These are phyloP conservation scores for Ceratocystiopsis sp. DNA, from an alignment of 2,329 filamentous ascomycete genomes.

Conservation along the genomic window DNA sequence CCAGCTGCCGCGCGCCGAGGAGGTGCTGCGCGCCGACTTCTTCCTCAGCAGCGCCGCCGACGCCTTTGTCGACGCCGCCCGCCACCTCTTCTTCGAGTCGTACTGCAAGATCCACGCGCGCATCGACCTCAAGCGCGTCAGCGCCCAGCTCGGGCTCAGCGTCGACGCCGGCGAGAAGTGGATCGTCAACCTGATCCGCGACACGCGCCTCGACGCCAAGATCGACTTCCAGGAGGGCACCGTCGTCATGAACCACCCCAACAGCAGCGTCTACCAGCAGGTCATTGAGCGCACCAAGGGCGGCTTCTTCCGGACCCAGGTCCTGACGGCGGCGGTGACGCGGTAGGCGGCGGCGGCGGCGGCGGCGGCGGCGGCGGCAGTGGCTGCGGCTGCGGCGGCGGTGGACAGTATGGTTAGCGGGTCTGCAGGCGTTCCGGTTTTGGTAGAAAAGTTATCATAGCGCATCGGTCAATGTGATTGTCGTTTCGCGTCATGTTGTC, in stretches of 20 bases:
- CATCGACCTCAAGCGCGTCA: constrained; percentile 96
- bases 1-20: constrained; percentile 72
- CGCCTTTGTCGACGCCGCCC: constrained; percentile 79
- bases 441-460: no score
- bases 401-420: no score
- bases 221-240: constrained; percentile 98
- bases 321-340: constrained; percentile 54
- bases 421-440: no score
- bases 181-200: constrained; percentile 98
- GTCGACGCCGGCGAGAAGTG: constrained; percentile 98
- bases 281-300: constrained; percentile 99
- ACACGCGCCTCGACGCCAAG: constrained; percentile 95
- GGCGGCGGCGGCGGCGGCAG: constrained; percentile 36
- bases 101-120: constrained; percentile 99
- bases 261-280: constrained; percentile 96
- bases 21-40: constrained; percentile 85
- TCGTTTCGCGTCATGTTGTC: no score
- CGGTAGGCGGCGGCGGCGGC: constrained; percentile 1
- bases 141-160: constrained; percentile 74
- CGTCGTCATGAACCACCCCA: constrained; percentile 98
- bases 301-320: constrained; percentile 95
- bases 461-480: not conserved
- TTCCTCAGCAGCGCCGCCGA: constrained; percentile 79
- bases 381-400: no score
- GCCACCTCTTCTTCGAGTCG: constrained; percentile 93